Evolutionary conservation across 176 grass and related monocot species (phyloP), one percentile per base, ranked within the genome.

Genomic region (Oryza brachyantha): DNA sequence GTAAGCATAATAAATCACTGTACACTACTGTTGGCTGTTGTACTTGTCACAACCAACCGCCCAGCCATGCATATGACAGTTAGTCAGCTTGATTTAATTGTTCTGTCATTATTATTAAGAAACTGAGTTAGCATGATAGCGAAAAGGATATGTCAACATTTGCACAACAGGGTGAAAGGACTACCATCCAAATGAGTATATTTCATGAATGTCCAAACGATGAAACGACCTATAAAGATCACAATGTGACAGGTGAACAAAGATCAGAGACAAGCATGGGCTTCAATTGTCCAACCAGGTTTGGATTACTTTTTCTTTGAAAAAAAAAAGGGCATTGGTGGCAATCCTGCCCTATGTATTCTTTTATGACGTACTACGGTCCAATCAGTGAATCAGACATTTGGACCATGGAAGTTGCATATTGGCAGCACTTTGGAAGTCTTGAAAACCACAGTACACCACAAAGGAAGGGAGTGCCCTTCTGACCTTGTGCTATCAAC

Each of bases 351-450:
- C 13, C 40, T 46, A 37, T 34, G 13, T 24, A 52, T 75, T 60
- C n/a, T 75, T 50, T 31, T 36, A 24, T 48, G 14, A 1, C 43
- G 5, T 48, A 36, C 35, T 38, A 28, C 35, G 17, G 35, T 64
- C 74, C 74, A n/a, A n/a, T n/a, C n/a, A n/a, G n/a, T n/a, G n/a
- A 77, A 64, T 45, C 14, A 42, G 35, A 40, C 22, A 27, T 0
- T 60, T 60, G 72, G 72, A 39, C 72, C 34, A 72, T 31, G 41
- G 24, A 16, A 80, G n/a, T n/a, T n/a, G n/a, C n/a, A n/a, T n/a
- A n/a, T n/a, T n/a, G n/a, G n/a, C n/a, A n/a, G 13, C 29, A 80
- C 38, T 45, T 59, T 61, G 26, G 69, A 80, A 82, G 69, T 26
- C 29, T 38, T 52, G 32, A n/a, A 72, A 72, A 39, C 60, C 31